Conservation (phyloP, 2,329 filamentous ascomycete species). For the Xylaria digitata region DNA sequence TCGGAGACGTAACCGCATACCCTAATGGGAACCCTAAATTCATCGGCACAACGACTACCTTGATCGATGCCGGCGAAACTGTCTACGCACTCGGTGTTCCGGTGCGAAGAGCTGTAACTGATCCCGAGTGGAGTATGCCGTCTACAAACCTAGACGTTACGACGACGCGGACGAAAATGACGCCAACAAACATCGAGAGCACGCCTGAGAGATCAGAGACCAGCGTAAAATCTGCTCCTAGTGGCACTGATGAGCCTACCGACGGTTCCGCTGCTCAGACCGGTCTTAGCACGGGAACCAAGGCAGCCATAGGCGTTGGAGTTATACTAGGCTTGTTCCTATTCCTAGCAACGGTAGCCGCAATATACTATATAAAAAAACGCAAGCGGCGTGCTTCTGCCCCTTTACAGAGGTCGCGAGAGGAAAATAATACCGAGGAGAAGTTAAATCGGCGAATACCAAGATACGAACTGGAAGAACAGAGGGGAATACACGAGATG, state of each 20-base stretch:
- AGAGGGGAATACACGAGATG: not conserved
- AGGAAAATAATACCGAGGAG: not conserved
- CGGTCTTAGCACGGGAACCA: not conserved
- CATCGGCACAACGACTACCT: constrained; percentile 3
- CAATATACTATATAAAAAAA: not conserved
- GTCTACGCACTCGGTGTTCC: not conserved
- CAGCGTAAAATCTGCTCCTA: not conserved
- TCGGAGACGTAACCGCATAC: constrained; percentile 13
- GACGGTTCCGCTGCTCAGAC: not conserved
- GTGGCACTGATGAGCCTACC: not conserved
- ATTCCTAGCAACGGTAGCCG: not conserved
- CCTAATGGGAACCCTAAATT: not conserved
- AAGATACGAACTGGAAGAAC: not conserved
- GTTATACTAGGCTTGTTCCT: not conserved
- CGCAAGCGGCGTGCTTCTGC: not conserved
- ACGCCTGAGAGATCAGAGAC: not conserved
- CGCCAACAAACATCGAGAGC: not conserved
- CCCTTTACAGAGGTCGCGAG: no score
- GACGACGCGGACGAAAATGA: not conserved
- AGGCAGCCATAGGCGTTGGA: constrained; percentile 5
- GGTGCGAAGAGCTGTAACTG: not conserved
- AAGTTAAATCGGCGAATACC: not conserved
- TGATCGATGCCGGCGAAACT: constrained; percentile 6
- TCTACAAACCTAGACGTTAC: not conserved
- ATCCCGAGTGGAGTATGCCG: not conserved